phyloP scores from a whole-genome alignment of 805 yeast species.

The Wickerhamomyces pijperi region DNA sequence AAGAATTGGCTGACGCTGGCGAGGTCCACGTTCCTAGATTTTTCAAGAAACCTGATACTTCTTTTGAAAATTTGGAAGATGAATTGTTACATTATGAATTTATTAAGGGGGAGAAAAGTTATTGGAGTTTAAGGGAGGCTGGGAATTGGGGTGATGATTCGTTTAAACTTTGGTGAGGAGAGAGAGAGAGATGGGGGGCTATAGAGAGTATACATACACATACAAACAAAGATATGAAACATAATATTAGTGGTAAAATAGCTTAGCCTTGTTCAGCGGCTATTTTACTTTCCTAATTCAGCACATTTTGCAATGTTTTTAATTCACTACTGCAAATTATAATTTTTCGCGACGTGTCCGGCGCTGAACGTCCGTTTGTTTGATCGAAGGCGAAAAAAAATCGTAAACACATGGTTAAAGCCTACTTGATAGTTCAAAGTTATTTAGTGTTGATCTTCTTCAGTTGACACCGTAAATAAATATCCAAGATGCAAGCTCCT shows the following conservation, averaged over 20 bases:
- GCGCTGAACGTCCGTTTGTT: neutral
- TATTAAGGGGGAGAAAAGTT: slow-evolving; percentile 47
- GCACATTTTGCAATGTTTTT: no score
- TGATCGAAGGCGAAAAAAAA: slow-evolving; percentile 1
- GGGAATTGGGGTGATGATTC: slow-evolving; percentile 42
- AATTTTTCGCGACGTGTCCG: neutral
- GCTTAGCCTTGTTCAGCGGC: no score
- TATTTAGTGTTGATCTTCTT: neutral
- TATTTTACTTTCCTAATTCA: no score
- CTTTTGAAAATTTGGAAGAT: neutral
- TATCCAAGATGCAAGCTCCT: slow-evolving; percentile 59
- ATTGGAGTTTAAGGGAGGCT: slow-evolving; percentile 69
- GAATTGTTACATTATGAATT: slow-evolving; percentile 37
- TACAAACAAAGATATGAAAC: no score
- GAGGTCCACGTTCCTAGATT: slow-evolving; percentile 45
- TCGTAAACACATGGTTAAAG: neutral
- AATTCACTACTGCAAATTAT: no score
- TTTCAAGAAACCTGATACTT: slow-evolving; percentile 27
- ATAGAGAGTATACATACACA: no score
- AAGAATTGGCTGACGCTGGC: slow-evolving; percentile 34
- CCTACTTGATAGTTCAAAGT: neutral
- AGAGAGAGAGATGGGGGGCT: no score
- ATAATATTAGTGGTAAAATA: no score
- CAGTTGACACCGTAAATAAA: neutral
- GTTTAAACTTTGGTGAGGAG: neutral